These are phyloP conservation scores for Xylaria sp. DNA, from an alignment of 2,329 filamentous ascomycete genomes.

Conservation along the genomic window DNA sequence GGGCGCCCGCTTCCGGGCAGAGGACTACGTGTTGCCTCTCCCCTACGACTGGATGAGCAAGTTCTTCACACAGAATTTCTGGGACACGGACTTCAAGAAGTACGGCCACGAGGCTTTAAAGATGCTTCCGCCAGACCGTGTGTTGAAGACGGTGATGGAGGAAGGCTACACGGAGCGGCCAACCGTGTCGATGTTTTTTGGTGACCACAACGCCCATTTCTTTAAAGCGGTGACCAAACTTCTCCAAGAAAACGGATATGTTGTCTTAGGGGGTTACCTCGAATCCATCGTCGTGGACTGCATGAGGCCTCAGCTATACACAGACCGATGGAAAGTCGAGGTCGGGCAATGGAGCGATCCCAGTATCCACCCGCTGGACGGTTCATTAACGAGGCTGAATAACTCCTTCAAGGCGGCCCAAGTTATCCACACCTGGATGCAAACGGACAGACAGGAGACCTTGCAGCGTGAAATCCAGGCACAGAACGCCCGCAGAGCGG, in stretches of 20 bases:
- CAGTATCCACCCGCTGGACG: neutral
- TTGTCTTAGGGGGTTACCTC: slow-evolving; percentile 17
- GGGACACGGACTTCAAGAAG: slow-evolving; percentile 21
- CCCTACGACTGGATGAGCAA: slow-evolving; percentile 24
- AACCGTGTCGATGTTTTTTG: neutral
- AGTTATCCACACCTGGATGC: no score
- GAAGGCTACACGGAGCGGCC: neutral
- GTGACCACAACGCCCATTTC: no score
- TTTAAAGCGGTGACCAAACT: slow-evolving; percentile 1
- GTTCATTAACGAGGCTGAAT: neutral
- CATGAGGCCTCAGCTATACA: neutral
- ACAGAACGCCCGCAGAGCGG: no score
- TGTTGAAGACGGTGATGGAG: neutral
- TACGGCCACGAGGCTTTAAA: slow-evolving; percentile 26
- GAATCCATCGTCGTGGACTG: neutral
- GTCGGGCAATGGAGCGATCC: neutral
- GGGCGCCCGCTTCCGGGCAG: neutral
- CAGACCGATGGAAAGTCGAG: slow-evolving; percentile 7
- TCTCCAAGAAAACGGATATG: slow-evolving; percentile 4
- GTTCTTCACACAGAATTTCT: slow-evolving; percentile 34
- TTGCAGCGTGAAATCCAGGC: no score
- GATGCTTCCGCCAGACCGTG: slow-evolving; percentile 3
- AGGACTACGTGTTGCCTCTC: slow-evolving; percentile 17
- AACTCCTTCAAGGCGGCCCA: no score
- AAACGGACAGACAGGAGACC: no score